Evolutionary conservation across 2,329 filamentous ascomycete genomes (phyloP), one percentile per base, ranked within the genome.

Genomic region (Colletotrichum eremochloae): DNA sequence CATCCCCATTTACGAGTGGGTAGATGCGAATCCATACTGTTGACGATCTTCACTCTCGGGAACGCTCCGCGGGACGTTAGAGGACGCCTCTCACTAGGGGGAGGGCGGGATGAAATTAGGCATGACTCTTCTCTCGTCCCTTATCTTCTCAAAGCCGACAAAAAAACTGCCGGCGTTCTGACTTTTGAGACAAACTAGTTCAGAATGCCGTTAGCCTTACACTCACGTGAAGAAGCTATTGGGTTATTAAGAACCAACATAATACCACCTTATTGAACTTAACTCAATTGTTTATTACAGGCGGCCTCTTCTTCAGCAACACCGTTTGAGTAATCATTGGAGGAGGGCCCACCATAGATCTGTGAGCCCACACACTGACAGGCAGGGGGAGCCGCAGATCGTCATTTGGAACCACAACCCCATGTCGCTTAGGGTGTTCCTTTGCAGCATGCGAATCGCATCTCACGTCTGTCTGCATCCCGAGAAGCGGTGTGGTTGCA

Each of bases 311-410:
- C 18, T 52, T 65, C 31, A 33, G 63, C 31, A 48, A 66, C 62
- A 15, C 11, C 40, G 38, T 52, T 40, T 55, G 15, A 52, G 20
- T 42, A 24, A 52, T 12, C 57, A 33, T 63, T 44, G 64, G 52
- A 68, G 52, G 56, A 33, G 14, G 31, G 8, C 31, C 60, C 15
- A 1, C 20, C 44, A 46, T 57, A n/a, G 50, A 68, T 68, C 64
- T 63, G 57, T 64, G 38, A 57, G 57, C 50, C 53, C 31, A 24
- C 50, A 44, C 42, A 40, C 14, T 42, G 14, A 8, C 12, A 24
- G 52, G 38, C 42, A 42, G 4, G 65, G 64, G 64, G 15, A 1
- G 24, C 9, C 5, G 68, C 68, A 44, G 68, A 71, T 71, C 68
- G 5, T 58, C 50, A 71, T 71, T 46, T 40, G 42, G 40, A 62